Conservation (phyloP, 495 filamentous ascomycete genomes). For the Trichoderma virens region DNA sequence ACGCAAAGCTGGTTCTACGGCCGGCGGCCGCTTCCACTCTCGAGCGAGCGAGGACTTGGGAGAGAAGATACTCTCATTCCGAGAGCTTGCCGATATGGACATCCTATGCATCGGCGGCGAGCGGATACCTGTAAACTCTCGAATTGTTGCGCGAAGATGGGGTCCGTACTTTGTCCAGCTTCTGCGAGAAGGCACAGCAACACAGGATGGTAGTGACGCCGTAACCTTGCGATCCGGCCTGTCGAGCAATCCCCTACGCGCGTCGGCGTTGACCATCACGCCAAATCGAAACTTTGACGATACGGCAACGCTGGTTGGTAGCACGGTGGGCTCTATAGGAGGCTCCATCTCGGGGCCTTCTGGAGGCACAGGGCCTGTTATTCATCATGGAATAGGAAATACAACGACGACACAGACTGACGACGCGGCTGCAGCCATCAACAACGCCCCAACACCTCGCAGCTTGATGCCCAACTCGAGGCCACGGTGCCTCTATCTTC, state of each 20-base stretch:
- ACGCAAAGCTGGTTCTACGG: conserved; percentile 54
- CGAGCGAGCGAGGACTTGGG: conserved; percentile 76
- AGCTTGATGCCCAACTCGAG: conserved; percentile 61
- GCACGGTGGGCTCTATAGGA: conserved; percentile 41
- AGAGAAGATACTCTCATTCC: conserved; percentile 64
- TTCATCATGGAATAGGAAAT: neutral
- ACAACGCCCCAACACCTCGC: conserved; percentile 39
- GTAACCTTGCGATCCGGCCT: conserved; percentile 34
- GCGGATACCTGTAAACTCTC: conserved; percentile 86
- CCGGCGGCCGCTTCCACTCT: conserved; percentile 59
- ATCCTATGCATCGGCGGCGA: conserved; percentile 84
- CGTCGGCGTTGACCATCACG: conserved; percentile 81
- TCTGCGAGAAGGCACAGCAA: conserved; percentile 63
- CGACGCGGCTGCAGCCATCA: conserved; percentile 32
- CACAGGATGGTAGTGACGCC: conserved; percentile 46
- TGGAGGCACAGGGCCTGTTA: conserved; percentile 28
- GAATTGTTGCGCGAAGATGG: conserved; percentile 80
- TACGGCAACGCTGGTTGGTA: conserved; percentile 34
- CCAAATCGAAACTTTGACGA: conserved; percentile 47
- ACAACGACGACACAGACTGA: conserved; percentile 13
- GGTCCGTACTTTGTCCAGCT: conserved; percentile 91
- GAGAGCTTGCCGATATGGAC: conserved; percentile 95
- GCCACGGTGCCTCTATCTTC: conserved; percentile 82
- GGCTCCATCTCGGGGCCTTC: conserved; percentile 33
- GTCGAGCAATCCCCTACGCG: conserved; percentile 44